These are phyloP conservation scores for Vinca minor DNA, from an alignment of 257 asterid species.

Conservation along the genomic window DNA sequence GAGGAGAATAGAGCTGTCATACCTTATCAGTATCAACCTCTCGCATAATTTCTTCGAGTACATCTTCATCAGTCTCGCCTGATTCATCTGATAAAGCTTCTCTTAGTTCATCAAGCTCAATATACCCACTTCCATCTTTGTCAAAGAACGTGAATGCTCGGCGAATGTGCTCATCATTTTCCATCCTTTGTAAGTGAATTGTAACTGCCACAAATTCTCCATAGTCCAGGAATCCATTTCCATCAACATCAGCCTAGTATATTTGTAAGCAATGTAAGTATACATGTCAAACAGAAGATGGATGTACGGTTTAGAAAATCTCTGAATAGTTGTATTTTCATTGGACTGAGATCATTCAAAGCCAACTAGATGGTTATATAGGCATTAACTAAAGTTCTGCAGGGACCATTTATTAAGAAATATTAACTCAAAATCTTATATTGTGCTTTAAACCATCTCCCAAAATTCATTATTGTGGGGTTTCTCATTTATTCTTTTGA, in stretches of 20 bases:
- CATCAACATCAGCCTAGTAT: slow-evolving; percentile 83
- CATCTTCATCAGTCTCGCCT: slow-evolving; percentile 56
- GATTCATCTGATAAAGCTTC: slow-evolving; percentile 71
- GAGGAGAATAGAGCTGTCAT: slow-evolving; percentile 1
- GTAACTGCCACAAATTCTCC: slow-evolving; percentile 96
- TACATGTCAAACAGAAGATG: neutral
- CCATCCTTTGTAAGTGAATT: slow-evolving; percentile 81
- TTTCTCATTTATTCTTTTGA: neutral
- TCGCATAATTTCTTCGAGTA: slow-evolving; percentile 59
- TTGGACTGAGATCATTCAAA: neutral
- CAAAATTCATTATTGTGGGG: neutral
- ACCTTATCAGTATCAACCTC: slow-evolving; percentile 96
- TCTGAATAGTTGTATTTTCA: neutral
- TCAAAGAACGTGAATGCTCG: slow-evolving; percentile 76
- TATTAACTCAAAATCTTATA: neutral
- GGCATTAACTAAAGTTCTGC: neutral
- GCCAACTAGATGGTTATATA: neutral
- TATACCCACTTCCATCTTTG: slow-evolving; percentile 69
- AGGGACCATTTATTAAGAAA: neutral
- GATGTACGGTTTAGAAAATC: slow-evolving; percentile 2
- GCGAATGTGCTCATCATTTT: slow-evolving; percentile 76
- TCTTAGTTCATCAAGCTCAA: slow-evolving; percentile 72
- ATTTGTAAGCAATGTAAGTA: neutral
- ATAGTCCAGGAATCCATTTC: slow-evolving; percentile 77
- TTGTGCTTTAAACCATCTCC: neutral